phyloP scores from a whole-genome alignment of 148 eudicot genomes.

The Rhododendron kiyosumense region DNA sequence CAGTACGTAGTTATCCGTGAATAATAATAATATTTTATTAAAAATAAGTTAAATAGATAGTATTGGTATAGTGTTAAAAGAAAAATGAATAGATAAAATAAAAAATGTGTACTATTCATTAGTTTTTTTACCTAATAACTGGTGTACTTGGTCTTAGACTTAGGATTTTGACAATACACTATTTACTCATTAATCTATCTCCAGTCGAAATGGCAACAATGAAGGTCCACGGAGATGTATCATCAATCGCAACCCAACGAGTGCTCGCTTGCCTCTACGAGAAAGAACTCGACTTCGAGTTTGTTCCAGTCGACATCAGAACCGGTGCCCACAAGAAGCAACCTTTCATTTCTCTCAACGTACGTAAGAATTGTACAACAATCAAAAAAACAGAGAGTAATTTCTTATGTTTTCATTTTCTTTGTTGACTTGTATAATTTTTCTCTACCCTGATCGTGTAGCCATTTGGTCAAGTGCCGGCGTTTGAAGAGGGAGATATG shows the following conservation, averaged over 20 bases:
- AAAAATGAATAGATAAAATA: no score
- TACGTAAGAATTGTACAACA: slow-evolving; percentile 8
- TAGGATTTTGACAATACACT: no score
- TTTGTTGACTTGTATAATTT: not conserved
- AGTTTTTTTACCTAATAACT: no score
- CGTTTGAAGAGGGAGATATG: slow-evolving; percentile 41
- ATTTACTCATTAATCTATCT: no score
- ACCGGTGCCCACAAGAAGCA: slow-evolving; percentile 29
- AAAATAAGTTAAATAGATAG: no score
- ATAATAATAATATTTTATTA: no score
- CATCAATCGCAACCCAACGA: slow-evolving; percentile 25
- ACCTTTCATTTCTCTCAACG: slow-evolving; percentile 35
- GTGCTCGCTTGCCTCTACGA: slow-evolving; percentile 29
- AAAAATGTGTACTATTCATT: no score
- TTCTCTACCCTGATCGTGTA: slow-evolving; percentile 4
- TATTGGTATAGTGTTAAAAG: no score
- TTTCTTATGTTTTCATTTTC: not conserved
- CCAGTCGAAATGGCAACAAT: no score
- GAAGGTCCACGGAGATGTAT: not conserved
- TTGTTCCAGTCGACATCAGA: slow-evolving; percentile 28
- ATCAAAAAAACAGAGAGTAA: not conserved
- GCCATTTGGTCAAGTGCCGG: slow-evolving; percentile 50
- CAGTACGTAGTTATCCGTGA: no score
- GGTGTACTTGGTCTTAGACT: no score
- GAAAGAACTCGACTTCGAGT: slow-evolving; percentile 36